These are phyloP conservation scores for Parasitella parasitica DNA, from an alignment of 371 early-diverging fungal genomes.

Conservation along the genomic window DNA sequence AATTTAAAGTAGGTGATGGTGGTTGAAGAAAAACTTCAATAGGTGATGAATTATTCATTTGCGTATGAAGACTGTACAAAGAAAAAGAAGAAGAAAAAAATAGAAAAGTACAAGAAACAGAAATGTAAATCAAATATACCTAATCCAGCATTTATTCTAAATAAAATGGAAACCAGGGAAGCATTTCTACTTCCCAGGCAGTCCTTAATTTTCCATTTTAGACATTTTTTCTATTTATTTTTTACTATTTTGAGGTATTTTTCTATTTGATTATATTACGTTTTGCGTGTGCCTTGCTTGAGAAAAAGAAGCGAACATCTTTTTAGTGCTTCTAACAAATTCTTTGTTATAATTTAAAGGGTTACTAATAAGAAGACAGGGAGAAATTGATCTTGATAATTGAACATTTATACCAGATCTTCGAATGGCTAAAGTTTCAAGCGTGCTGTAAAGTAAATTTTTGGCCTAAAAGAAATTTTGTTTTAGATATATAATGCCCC, in stretches of 20 bases:
- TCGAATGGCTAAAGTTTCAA: too few species aligned
- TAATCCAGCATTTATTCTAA: not conserved
- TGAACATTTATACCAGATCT: too few species aligned
- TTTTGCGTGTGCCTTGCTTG: too few species aligned
- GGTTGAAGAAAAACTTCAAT: conserved; percentile 23
- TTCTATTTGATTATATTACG: not conserved
- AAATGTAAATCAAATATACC: conserved; percentile 3
- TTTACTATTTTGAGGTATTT: not conserved
- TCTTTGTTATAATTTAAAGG: too few species aligned
- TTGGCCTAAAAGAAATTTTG: too few species aligned
- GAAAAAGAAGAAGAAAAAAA: not conserved
- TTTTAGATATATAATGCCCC: too few species aligned
- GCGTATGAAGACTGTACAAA: not conserved
- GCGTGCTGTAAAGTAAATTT: too few species aligned
- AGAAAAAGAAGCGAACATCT: too few species aligned
- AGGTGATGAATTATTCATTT: conserved; percentile 5
- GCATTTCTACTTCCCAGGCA: not conserved
- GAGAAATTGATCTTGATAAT: too few species aligned
- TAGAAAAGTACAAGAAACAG: not conserved
- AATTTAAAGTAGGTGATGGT: conserved; percentile 14
- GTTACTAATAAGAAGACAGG: too few species aligned
- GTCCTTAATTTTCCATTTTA: not conserved
- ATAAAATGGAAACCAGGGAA: conserved; percentile 11
- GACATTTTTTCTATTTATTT: not conserved
- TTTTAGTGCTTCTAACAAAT: not conserved